Conservation (phyloP, 495 filamentous ascomycete species). For the Penicillium steckii region DNA sequence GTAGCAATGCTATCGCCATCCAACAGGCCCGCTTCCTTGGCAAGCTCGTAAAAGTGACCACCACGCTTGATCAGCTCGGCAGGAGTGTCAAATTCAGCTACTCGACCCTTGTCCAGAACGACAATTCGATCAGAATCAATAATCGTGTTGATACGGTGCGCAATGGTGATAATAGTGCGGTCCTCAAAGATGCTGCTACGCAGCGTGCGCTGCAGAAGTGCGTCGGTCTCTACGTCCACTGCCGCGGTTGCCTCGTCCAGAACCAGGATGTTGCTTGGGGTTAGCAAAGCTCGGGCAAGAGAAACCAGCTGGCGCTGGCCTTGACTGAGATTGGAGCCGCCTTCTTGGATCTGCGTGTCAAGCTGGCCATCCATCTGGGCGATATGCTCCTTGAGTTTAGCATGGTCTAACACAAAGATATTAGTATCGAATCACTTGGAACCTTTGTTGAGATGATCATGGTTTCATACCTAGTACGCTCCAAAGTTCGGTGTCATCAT, state of each 20-base stretch:
- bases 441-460: background rate
- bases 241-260: conserved; percentile 96
- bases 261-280: conserved; percentile 95
- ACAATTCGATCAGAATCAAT: conserved; percentile 89
- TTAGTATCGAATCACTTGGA: background rate
- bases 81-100: conserved; percentile 60
- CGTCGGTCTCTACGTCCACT: conserved; percentile 93
- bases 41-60: conserved; percentile 56
- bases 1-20: conserved; percentile 41
- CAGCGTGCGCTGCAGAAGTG: conserved; percentile 64
- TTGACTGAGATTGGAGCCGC: conserved; percentile 63
- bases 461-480: conserved; percentile 73
- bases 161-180: conserved; percentile 96
- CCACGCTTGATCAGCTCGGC: conserved; percentile 49
- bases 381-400: conserved; percentile 88
- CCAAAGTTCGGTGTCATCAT: conserved; percentile 98
- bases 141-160: conserved; percentile 96
- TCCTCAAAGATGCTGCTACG: conserved; percentile 69
- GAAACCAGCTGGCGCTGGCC: conserved; percentile 87
- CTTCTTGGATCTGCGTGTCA: conserved; percentile 90
- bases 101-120: conserved; percentile 71
- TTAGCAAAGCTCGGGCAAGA: conserved; percentile 87
- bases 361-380: conserved; percentile 83
- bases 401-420: conserved; percentile 65
- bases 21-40: conserved; percentile 55